These are phyloP conservation scores for Lyophyllum decastes DNA, from an alignment of 768 basidiomycete genomes.

Conservation along the genomic window DNA sequence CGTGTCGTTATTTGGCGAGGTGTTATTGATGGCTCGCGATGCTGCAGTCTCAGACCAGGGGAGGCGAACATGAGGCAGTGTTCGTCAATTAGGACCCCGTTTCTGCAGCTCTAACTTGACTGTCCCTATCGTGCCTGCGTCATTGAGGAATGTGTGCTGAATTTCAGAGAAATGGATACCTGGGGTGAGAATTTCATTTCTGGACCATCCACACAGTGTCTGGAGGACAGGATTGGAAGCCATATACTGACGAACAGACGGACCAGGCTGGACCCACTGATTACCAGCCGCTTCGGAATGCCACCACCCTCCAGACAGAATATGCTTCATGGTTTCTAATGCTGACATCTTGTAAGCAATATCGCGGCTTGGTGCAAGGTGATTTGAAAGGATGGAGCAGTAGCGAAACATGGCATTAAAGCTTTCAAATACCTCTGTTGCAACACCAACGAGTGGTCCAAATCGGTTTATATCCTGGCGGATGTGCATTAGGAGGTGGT, in stretches of 20 bases:
- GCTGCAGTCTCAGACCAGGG: constrained; percentile 14
- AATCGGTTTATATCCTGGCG: constrained; percentile 33
- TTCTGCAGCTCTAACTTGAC: constrained; percentile 12
- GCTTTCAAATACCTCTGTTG: constrained; percentile 38
- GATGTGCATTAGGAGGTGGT: constrained; percentile 26
- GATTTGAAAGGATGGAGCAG: constrained; percentile 43
- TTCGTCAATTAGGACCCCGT: constrained; percentile 1
- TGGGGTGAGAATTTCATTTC: background rate
- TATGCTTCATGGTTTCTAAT: constrained; percentile 18
- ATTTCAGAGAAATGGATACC: constrained; percentile 6
- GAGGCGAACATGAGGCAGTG: background rate
- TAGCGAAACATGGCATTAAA: constrained; percentile 43
- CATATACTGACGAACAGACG: constrained; percentile 18
- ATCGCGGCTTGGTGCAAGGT: constrained; percentile 20
- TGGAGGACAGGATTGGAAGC: constrained; percentile 11
- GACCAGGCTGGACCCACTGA: constrained; percentile 17
- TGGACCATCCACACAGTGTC: constrained; percentile 19
- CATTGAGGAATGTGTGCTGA: background rate
- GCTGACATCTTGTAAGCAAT: constrained; percentile 34
- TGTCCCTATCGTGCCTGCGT: background rate
- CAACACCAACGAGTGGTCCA: constrained; percentile 6
- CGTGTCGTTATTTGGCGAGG: background rate
- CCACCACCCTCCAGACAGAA: constrained; percentile 31
- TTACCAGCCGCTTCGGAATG: background rate
- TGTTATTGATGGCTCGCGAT: constrained; percentile 14